Base-by-base conservation (phyloP, 2,329 filamentous ascomycete genomes). In the Ilyonectria sp. region DNA sequence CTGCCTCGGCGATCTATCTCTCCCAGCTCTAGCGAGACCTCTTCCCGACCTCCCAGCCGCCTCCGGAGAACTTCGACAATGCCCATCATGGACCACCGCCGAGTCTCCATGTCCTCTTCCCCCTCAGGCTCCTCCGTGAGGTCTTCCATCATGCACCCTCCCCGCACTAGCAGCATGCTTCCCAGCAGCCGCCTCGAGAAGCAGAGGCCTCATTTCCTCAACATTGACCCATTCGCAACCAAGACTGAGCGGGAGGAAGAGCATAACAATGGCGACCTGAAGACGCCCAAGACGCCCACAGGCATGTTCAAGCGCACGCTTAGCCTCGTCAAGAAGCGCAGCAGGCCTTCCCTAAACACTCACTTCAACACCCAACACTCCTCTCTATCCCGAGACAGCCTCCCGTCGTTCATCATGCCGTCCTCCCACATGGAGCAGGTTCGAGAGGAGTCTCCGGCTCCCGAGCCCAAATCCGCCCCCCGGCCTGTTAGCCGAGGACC, bases 291-390 rank as follows among this genome's bases (percentile, higher is more conserved):
- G 69, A 76, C 82, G 4, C 82, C 85, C 1, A 83, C 84, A 1
- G 79, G 80, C 35, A 80, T 89, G 62, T 82, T 89, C 68, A 87
- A 85, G 74, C 84, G 86, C 72, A 87, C 87, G 3, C 78, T 90
- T 49, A 88, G 83, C 71, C 79, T 90, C 33, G 85, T 85, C 55
- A 83, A 84, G 74, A 89, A 88, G 82, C 83, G 86, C 69, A 90
- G 87, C 80, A 82, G 83, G 61, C 85, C 86, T 8, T 80, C 81
- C 26, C 80, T 90, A 68, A 82, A 79, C 70, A 75, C 69, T 6
- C 70, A 77, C 13, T 76, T 79, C 69, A 82, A 79, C 70, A 75
- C 69, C 5, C 70, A 77, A 13, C 75, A 79, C 69, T 80, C 80
- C 35, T 74, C 75, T n/a, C 73, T 75, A 43, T 79, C 81, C 8